Evolutionary conservation across 148 eudicot genomes (phyloP).

Genomic region (Amaranthus palmeri): DNA sequence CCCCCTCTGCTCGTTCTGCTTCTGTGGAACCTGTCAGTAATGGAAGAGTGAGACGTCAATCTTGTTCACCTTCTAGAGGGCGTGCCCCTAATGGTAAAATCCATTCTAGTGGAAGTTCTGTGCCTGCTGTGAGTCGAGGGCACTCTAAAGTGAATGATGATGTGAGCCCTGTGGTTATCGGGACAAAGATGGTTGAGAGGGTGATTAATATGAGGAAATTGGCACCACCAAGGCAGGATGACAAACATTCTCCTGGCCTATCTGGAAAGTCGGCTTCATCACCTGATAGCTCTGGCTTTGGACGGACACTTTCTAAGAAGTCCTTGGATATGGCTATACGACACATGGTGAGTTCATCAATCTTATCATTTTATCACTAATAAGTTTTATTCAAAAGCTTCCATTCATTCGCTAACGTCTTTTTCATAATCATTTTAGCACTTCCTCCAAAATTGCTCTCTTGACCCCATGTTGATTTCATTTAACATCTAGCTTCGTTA

Average conservation of each 20-base stretch:
- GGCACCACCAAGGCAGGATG: constrained; percentile 82
- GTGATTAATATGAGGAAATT: constrained; percentile 90
- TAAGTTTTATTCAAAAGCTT: not conserved
- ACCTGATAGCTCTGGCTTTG: constrained; percentile 90
- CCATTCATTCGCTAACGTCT: not conserved
- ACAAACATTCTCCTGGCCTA: constrained; percentile 78
- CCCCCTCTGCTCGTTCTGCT: constrained; percentile 62
- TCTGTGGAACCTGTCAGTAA: constrained; percentile 68
- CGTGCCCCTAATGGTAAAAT: constrained; percentile 65
- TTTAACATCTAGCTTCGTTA: not conserved
- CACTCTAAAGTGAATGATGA: constrained; percentile 73
- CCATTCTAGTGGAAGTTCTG: constrained; percentile 71
- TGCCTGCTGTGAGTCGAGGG: constrained; percentile 64
- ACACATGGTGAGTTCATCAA: constrained; percentile 65
- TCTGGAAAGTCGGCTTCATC: constrained; percentile 87
- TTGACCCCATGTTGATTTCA: not conserved
- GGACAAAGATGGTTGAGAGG: constrained; percentile 97
- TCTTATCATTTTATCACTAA: constrained; percentile 1
- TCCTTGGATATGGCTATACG: constrained; percentile 97
- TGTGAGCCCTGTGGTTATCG: constrained; percentile 74
- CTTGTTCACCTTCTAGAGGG: constrained; percentile 93
- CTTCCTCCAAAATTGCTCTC: not conserved
- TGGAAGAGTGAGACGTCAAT: constrained; percentile 70
- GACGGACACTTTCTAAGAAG: constrained; percentile 88
- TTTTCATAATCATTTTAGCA: not conserved